Conservation (phyloP, 192 early-diverging fungal species). For the Entomortierella lignicola region DNA sequence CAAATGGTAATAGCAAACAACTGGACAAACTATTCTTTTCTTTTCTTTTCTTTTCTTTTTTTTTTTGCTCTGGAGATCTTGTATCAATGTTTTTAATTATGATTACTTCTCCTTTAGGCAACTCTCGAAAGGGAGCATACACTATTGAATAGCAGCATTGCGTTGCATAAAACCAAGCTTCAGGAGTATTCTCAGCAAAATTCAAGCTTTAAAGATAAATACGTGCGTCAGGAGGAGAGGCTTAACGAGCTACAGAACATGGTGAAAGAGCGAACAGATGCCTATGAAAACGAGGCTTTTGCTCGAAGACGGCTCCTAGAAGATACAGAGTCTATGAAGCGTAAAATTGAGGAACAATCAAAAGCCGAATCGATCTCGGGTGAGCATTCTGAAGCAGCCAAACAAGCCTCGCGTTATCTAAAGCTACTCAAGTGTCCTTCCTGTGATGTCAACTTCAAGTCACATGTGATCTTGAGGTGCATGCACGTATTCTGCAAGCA, state of each 20-base stretch:
- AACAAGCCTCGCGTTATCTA: constrained; percentile 57
- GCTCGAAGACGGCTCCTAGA: constrained; percentile 70
- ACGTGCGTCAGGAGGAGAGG: constrained; percentile 39
- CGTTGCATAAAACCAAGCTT: constrained; percentile 32
- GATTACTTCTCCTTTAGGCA: constrained; percentile 9
- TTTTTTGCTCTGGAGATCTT: too few species aligned
- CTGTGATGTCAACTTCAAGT: constrained; percentile 89
- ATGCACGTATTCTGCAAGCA: constrained; percentile 97
- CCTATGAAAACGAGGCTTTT: constrained; percentile 69
- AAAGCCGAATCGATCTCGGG: constrained; percentile 26
- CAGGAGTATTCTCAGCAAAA: constrained; percentile 47
- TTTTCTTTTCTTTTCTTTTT: background rate
- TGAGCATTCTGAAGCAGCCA: constrained; percentile 23
- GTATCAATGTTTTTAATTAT: too few species aligned
- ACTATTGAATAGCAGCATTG: constrained; percentile 31
- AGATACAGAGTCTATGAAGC: constrained; percentile 67
- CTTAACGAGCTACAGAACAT: constrained; percentile 54
- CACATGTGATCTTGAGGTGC: constrained; percentile 84
- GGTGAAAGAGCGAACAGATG: constrained; percentile 75
- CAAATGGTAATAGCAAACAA: constrained; percentile 59
- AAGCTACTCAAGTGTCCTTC: constrained; percentile 90
- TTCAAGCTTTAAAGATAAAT: constrained; percentile 44
- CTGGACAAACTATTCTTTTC: background rate
- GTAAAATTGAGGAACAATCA: constrained; percentile 64
- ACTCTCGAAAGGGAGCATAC: constrained; percentile 51